phyloP scores from a whole-genome alignment of 345 rosid genomes.

The Pelargonium nanum region DNA sequence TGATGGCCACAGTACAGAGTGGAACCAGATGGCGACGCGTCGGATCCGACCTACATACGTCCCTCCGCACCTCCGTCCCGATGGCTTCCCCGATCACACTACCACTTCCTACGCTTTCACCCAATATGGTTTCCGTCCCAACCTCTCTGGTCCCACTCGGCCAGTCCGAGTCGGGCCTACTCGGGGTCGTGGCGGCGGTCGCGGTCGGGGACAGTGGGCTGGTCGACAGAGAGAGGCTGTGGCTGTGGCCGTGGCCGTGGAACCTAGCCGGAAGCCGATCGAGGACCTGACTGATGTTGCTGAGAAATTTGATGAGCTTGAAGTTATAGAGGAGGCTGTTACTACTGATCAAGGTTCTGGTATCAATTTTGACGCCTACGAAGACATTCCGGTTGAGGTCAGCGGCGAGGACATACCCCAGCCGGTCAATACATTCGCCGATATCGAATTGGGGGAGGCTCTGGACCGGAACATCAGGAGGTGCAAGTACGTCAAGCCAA shows the following conservation, averaged over 20 bases:
- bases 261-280: not conserved
- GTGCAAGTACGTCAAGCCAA: conserved; percentile 40
- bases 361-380: conserved; percentile 38
- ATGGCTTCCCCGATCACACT: not conserved
- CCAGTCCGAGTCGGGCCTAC: conserved; percentile 3
- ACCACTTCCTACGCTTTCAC: not conserved
- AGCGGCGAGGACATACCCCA: conserved; percentile 24
- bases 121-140: conserved; percentile 2
- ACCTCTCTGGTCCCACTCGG: conserved; percentile 1
- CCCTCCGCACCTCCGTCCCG: conserved; percentile 23
- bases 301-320: conserved; percentile 19
- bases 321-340: conserved; percentile 13
- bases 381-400: conserved; percentile 29
- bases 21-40: not conserved
- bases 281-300: not conserved
- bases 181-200: conserved; percentile 13
- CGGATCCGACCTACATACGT: conserved; percentile 18
- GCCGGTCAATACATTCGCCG: conserved; percentile 23
- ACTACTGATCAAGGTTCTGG: not conserved
- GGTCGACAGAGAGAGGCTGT: not conserved
- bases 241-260: not conserved
- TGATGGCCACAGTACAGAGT: conserved; percentile 8
- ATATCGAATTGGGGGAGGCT: conserved; percentile 27
- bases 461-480: conserved; percentile 28
- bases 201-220: not conserved